These are phyloP conservation scores for Aureobasidium mangrovei DNA, from an alignment of 2,329 filamentous ascomycete genomes.

Conservation along the genomic window DNA sequence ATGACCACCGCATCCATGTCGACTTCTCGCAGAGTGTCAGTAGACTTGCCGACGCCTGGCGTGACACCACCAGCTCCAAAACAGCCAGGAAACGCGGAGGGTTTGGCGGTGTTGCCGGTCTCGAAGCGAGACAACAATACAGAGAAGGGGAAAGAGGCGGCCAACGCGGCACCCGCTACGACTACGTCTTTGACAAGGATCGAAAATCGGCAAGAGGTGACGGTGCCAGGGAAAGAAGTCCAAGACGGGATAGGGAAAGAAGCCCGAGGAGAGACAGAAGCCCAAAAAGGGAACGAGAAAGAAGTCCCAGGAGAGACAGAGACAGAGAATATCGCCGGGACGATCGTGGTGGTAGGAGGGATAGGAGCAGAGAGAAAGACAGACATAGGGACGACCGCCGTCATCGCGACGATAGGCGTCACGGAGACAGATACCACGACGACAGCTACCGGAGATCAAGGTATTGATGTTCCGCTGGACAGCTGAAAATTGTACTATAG, in stretches of 20 bases:
- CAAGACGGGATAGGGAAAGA: slow-evolving; percentile 16
- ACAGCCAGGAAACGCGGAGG: slow-evolving; percentile 60
- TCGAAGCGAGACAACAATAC: slow-evolving; percentile 90
- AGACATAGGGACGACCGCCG: background rate
- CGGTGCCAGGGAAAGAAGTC: slow-evolving; percentile 21
- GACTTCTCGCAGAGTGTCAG: slow-evolving; percentile 94
- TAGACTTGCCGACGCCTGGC: slow-evolving; percentile 82
- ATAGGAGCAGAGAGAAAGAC: slow-evolving; percentile 9
- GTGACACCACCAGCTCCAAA: slow-evolving; percentile 75
- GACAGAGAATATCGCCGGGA: slow-evolving; percentile 12
- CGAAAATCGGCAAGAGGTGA: slow-evolving; percentile 17
- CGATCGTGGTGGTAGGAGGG: slow-evolving; percentile 7
- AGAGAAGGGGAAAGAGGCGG: slow-evolving; percentile 41
- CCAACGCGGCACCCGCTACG: slow-evolving; percentile 48
- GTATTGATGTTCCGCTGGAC: background rate
- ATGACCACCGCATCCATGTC: slow-evolving; percentile 94
- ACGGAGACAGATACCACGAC: slow-evolving; percentile 1
- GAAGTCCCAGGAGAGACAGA: slow-evolving; percentile 17
- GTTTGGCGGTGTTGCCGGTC: slow-evolving; percentile 78
- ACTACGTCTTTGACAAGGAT: slow-evolving; percentile 72
- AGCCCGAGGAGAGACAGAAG: slow-evolving; percentile 20
- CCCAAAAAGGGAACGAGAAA: slow-evolving; percentile 17
- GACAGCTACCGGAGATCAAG: slow-evolving; percentile 14
- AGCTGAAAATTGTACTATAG: background rate
- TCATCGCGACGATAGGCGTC: background rate